phyloP scores from a whole-genome alignment of 1,284 basidiomycete species.

The Ganoderma sinense region DNA sequence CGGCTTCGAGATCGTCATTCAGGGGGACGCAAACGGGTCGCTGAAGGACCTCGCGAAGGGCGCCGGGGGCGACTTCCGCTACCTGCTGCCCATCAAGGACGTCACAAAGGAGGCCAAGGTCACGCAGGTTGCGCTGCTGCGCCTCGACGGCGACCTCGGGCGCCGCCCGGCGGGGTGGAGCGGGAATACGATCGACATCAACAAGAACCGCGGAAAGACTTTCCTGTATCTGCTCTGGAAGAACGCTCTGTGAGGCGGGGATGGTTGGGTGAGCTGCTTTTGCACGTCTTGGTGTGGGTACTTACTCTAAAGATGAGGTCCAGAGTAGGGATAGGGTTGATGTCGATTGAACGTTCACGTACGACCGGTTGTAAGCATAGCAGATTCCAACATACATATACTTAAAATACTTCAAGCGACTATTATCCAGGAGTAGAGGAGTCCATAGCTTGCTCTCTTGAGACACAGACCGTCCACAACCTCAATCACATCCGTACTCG shows the following conservation, averaged over 20 bases:
- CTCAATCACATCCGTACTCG: too few species aligned
- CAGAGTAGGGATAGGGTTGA: too few species aligned
- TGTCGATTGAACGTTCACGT: background rate
- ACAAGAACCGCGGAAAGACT: constrained; percentile 4
- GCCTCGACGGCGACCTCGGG: background rate
- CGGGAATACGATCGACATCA: constrained; percentile 14
- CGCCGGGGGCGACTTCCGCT: constrained; percentile 20
- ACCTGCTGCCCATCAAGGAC: constrained; percentile 6
- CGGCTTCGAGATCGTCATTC: constrained; percentile 18
- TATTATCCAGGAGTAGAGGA: too few species aligned
- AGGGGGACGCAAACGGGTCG: constrained; percentile 3
- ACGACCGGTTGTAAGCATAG: background rate
- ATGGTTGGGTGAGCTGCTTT: background rate
- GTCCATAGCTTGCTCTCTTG: too few species aligned
- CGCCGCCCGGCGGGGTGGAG: background rate
- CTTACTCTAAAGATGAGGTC: too few species aligned
- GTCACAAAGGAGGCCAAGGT: constrained; percentile 8
- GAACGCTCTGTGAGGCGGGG: background rate
- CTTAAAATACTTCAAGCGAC: too few species aligned
- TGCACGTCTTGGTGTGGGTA: background rate
- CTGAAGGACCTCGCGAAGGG: constrained; percentile 20
- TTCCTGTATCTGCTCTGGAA: constrained; percentile 20
- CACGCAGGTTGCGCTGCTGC: constrained; percentile 13
- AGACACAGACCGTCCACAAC: too few species aligned
- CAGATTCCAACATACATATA: too few species aligned